Base-by-base conservation (phyloP, 2,329 filamentous ascomycete genomes). In the Venturia effusa region DNA sequence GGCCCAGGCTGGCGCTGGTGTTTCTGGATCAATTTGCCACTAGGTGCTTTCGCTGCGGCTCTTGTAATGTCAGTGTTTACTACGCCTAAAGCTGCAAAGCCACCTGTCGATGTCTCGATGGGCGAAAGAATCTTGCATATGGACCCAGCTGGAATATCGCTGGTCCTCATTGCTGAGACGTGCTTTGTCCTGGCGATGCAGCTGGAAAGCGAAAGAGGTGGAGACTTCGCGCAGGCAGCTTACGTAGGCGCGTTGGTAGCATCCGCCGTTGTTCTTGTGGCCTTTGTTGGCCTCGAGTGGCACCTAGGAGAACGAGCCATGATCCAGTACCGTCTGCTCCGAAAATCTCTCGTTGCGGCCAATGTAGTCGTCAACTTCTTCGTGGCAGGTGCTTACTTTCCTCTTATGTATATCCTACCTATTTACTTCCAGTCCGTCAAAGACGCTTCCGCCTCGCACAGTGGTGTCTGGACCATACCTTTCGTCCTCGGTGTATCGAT, bases 361-460 rank as follows among this genome's bases (percentile, higher is more conserved):
- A 69, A 69, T 32, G 74, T 70, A 32, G 62, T 71, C 10, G 79
- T 71, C 65, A 68, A 71, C 11, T 73, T 78, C 67, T 72, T 77
- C 65, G 67, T 70, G 62, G 45, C 66, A 67, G 74, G 75, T 7
- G 61, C 65, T 11, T 77, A 73, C 62, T 73, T 76, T 63, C 32
- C 76, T 13, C 61, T 75, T 1, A 66, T 79, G 10, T 80, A 79
- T 59, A 80, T 77, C 66, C 70, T 80, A 0, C 78, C 79, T 10
- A 77, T 81, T 41, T 81, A 79, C 67, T 81, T 82, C 70, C 79
- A 82, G 68, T 70, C 71, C 0, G 71, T 79, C 10, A 66, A 69
- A 30, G 69, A 70, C 61, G 69, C 70, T 19, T 71, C 67, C 7
- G 70, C 78, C 0, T 69, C 71, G 17, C 61, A 68, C 24, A 75